Base-by-base conservation (phyloP, 805 yeast genomes). In the Teunomyces pallodes region DNA sequence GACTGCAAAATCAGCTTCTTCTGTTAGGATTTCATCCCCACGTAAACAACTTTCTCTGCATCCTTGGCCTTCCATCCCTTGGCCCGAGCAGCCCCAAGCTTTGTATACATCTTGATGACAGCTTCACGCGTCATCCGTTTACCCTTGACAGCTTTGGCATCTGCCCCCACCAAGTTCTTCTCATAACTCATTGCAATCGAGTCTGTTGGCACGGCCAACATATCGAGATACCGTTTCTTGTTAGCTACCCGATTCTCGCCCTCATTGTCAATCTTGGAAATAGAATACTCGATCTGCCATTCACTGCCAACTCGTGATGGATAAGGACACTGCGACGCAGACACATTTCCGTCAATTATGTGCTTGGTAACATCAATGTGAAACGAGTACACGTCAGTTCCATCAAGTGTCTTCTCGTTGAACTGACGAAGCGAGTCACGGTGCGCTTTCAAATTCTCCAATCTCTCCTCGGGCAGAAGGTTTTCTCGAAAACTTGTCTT, bases 401-500 rank as follows among this genome's bases (percentile, higher is more conserved):
- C 16, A 26, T 46, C 40, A 9, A 57, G 51, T 12, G 61, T 48
- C 10, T 51, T 39, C 33, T 52, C 50, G 51, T 67, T 69, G 47
- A 66, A 61, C 8, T 35, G 52, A n/a, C 57, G 45, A 36, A 70
- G 58, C 36, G 58, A 53, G n/a, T 53, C 45, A 30, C 62, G 54
- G 49, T 66, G 70, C n/a, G 47, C 45, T 31, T 42, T 46, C 36
- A 68, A 52, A 47, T 68, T 62, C 14, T 45, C 44, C 7, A 54
- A 40, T 46, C 69, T 57, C 35, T 61, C 59, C 24, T 59, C 60
- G 2, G 47, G 49, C 5, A 65, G 32, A 7, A 69, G 48, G 6
- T 62, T 55, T 14, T 61, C 65, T 20, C 57, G 55, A 54, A 67
- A 68, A 29, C 71, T 61, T 3, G 72, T 69, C 45, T 64, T 59